Percentiles rank a stretch among this genome's conserved stretches.
Evolutionary conservation across 768 basidiomycete genomes (phyloP).

Genomic region (Botryobasidium botryosum): DNA sequence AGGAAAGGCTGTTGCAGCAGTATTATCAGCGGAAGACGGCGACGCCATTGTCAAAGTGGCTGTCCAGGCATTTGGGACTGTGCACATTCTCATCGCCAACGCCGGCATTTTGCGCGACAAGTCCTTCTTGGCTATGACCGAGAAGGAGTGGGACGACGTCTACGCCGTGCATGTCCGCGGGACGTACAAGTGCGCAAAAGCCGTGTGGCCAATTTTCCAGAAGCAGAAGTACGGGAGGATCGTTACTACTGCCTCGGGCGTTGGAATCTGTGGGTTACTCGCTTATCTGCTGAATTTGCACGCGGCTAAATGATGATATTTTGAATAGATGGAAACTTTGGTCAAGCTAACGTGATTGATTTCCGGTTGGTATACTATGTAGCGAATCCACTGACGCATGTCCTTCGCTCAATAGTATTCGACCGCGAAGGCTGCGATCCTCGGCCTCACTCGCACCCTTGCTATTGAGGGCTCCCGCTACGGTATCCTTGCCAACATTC

Average conservation of each 20-base stretch:
- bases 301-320: not conserved
- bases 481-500: slow-evolving; percentile 73
- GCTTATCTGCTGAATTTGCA: not conserved
- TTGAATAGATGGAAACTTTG: slow-evolving; percentile 73
- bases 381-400: not conserved
- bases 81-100: slow-evolving; percentile 82
- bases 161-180: slow-evolving; percentile 74
- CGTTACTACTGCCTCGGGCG: slow-evolving; percentile 82
- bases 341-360: slow-evolving; percentile 63
- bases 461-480: slow-evolving; percentile 87
- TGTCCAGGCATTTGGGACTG: slow-evolving; percentile 68
- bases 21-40: slow-evolving; percentile 84
- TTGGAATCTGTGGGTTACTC: slow-evolving; percentile 64
- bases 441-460: slow-evolving; percentile 76
- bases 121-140: slow-evolving; percentile 75
- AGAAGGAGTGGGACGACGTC: slow-evolving; percentile 89
- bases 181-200: slow-evolving; percentile 87
- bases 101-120: slow-evolving; percentile 92
- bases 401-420: slow-evolving; percentile 39
- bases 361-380: not conserved
- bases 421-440: slow-evolving; percentile 83
- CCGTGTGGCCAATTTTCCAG: slow-evolving; percentile 92
- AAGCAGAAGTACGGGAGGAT: slow-evolving; percentile 94
- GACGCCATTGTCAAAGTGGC: slow-evolving; percentile 78
- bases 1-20: slow-evolving; percentile 67